Base-by-base conservation (phyloP, 2,329 filamentous ascomycete genomes). In the Curvularia sp. region DNA sequence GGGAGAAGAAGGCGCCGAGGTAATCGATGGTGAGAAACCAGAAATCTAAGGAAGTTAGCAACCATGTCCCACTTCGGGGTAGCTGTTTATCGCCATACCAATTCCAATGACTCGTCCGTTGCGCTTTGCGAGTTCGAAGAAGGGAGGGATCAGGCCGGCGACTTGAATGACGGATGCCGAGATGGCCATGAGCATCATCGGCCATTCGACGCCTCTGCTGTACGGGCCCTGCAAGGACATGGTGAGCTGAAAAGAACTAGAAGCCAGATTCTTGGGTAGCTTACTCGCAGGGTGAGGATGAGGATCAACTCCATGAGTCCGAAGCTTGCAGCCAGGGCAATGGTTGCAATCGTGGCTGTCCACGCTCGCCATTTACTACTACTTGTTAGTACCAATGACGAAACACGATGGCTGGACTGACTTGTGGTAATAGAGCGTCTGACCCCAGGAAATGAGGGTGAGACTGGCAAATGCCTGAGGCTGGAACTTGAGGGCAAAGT, bases 1-100 rank as follows among this genome's bases (percentile, higher is more conserved):
- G 79, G 0, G 86, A 88, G 71, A 89, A 88, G 56, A 89, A 81
- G 0, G 86, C 87, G 1, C 87, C 87, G 0, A 81, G 64, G 56
- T 82, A 87, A 66, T 89, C 87, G 64, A 88, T 85, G 0, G 77
- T 75, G 3, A 89, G 72, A 63, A 89, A 89, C 13, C 85, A 74
- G 69, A 82, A 84, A 62, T 82, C 82, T 81, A 50, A 22, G 49
- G 22, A 41, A 35, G 43, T 70, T 12, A 68, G 62, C 26, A 7
- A 30, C 15, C 10, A 7, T 30, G 12, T 30, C 2, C 24, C 5
- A 7, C 9, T 8, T 1, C 1, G 12, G 13, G 24, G n/a, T 41
- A 12, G 2, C 18, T 24, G n/a, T 18, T n/a, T 31, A n/a, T n/a
- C 15, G 12, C n/a, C 78, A 57, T 69, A 81, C 86, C 86, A 54